Evolutionary conservation across 1,139 yeast species (phyloP), one percentile per base, ranked within the genome.

Genomic region (Suhomyces choctaworum): DNA sequence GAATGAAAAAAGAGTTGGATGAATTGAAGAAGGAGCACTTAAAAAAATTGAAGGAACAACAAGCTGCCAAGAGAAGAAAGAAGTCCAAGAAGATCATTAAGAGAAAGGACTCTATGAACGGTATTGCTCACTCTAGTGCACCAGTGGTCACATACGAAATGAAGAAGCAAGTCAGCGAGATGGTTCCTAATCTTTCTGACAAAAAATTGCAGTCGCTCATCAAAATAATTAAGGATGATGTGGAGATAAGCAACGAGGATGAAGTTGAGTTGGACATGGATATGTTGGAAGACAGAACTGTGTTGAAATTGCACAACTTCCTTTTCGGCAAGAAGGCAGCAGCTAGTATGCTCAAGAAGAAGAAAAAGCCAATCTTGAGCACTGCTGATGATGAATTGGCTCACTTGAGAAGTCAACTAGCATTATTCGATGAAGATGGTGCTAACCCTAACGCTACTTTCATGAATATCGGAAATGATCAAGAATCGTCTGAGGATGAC

Each of bases 181-280:
- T 82, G 52, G 92, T 92, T 55, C 82, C 84, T 34, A 81, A 80
- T 41, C 69, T 82, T 48, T 77, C 89, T 22, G 95, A 88, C 46
- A 81, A 83, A 61, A 87, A 86, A 64, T 67, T 92, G 52, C 87
- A 83, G 50, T 84, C 85, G 39, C 95, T 89, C 25, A 76, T 92
- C 46, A 80, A 84, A 37, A 88, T 92, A 45, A 88, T 92, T 49
- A 85, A 85, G 54, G 95, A 86, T 58, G 84, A 87, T 47, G 78
- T 89, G 71, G 86, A 87, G 47, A 73, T 85, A 46, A 74, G 74
- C 46, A 83, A 80, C 46, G 98, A 92, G 52, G 94, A 84, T 56
- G 76, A 70, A 50, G 94, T 92, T 42, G 98, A 94, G 67, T 73
- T 92, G 44, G 98, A 94, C 61, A 85, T 94, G 82, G 97, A 92